These are phyloP conservation scores for Boletus barrowsii DNA, from an alignment of 768 basidiomycete genomes.

Conservation along the genomic window DNA sequence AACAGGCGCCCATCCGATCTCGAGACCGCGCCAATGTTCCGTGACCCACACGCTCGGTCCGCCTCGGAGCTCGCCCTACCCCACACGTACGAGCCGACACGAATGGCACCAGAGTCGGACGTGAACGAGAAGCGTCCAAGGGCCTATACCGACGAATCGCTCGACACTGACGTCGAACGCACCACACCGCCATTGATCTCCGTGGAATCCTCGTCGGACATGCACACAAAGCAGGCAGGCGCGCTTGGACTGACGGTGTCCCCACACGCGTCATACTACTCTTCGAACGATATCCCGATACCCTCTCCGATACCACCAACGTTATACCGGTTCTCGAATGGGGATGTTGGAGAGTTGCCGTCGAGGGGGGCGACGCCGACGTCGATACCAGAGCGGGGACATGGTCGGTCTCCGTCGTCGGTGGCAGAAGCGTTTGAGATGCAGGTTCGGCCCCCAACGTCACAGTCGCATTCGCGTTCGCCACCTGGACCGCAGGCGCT, in stretches of 20 bases:
- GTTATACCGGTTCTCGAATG: conserved; percentile 43
- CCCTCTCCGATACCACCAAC: conserved; percentile 59
- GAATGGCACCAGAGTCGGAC: conserved; percentile 26
- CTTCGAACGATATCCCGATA: conserved; percentile 45
- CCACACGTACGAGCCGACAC: conserved; percentile 48
- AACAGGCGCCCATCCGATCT: conserved; percentile 36
- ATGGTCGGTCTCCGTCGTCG: conserved; percentile 3
- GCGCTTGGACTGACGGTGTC: conserved; percentile 39
- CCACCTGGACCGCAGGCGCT: conserved; percentile 10
- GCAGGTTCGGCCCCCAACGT: conserved; percentile 32
- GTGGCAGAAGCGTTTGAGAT: conserved; percentile 37
- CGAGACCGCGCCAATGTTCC: conserved; percentile 73
- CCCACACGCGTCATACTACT: conserved; percentile 58
- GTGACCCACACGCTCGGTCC: conserved; percentile 59
- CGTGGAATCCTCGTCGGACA: conserved; percentile 5
- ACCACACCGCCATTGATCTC: conserved; percentile 8
- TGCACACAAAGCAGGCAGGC: conserved; percentile 23
- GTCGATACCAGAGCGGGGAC: conserved; percentile 1
- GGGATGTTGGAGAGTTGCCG: conserved; percentile 41
- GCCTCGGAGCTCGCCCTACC: conserved; percentile 53
- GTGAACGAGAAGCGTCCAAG: conserved; percentile 10
- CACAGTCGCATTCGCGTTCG: neutral
- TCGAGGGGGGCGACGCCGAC: conserved; percentile 6
- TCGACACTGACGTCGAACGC: neutral
- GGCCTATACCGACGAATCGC: neutral